A percentile compares a stretch with the other conserved stretches of the same genome.
Evolutionary conservation across 2,329 filamentous ascomycete species (phyloP).

Genomic region (Botryotinia calthae): DNA sequence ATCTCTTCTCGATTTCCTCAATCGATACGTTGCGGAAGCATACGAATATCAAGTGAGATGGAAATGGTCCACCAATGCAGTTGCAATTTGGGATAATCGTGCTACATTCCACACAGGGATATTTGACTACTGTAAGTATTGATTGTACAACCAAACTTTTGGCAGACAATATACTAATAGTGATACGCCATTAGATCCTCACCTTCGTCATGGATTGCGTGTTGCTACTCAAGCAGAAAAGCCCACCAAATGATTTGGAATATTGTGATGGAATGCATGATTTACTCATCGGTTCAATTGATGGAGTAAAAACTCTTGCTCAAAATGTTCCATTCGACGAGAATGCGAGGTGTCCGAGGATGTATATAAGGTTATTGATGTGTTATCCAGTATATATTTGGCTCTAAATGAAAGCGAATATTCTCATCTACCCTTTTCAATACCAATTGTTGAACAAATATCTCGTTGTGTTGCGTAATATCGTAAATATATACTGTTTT

Average conservation of each 20-base stretch:
- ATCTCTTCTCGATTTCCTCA: constrained; percentile 30
- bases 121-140: constrained; percentile 18
- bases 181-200: constrained; percentile 3
- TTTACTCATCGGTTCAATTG: not conserved
- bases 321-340: not conserved
- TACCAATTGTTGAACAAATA: not conserved
- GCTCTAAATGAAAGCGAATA: not conserved
- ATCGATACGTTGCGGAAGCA: constrained; percentile 29
- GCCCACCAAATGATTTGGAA: constrained; percentile 42
- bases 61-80: constrained; percentile 33
- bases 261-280: not conserved
- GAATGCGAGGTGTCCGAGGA: not conserved
- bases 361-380: not conserved
- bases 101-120: constrained; percentile 21
- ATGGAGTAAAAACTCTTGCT: not conserved
- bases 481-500: not conserved
- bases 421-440: not conserved
- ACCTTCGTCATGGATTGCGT: constrained; percentile 62
- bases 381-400: not conserved
- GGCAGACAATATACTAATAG: not conserved
- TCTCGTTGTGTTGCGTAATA: not conserved
- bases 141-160: not conserved
- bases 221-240: constrained; percentile 70
- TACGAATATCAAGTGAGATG: constrained; percentile 35
- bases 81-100: constrained; percentile 35